phyloP scores from a whole-genome alignment of 371 early-diverging fungal genomes.

The Mucor ambiguus region DNA sequence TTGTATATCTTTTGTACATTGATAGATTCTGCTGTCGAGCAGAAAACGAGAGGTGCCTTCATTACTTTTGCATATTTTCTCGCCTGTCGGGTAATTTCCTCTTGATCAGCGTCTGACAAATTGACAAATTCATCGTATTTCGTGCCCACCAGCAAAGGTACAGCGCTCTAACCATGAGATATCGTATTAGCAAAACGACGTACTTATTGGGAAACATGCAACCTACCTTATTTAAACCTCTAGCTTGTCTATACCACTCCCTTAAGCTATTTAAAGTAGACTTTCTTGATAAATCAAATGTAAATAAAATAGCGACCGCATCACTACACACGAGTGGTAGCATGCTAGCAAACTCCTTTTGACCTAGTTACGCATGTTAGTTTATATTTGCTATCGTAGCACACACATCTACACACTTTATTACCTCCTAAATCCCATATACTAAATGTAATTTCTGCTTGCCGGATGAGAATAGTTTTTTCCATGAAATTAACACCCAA shows the following conservation, averaged over 20 bases:
- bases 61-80: constrained; percentile 90
- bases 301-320: constrained; percentile 93
- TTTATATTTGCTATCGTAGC: neutral
- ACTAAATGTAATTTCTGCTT: constrained; percentile 95
- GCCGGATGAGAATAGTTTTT: constrained; percentile 89
- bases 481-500: constrained; percentile 99
- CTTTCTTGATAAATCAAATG: constrained; percentile 94
- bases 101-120: constrained; percentile 83
- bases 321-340: constrained; percentile 96
- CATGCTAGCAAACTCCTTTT: constrained; percentile 97
- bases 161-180: constrained; percentile 67
- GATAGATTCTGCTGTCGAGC: constrained; percentile 91
- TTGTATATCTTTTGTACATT: constrained; percentile 98
- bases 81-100: constrained; percentile 92
- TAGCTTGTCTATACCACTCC: constrained; percentile 96
- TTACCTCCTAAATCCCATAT: constrained; percentile 99
- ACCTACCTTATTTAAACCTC: constrained; percentile 90
- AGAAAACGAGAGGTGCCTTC: constrained; percentile 94
- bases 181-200: neutral
- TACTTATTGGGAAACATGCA: neutral
- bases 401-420: neutral
- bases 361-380: constrained; percentile 55
- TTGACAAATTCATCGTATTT: constrained; percentile 94
- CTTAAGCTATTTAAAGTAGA: constrained; percentile 91
- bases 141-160: constrained; percentile 95